A percentile compares a stretch with the other conserved stretches of the same genome.
Evolutionary conservation across 1,284 basidiomycete genomes (phyloP).

Genomic region (Cryptococcus deneoformans): DNA sequence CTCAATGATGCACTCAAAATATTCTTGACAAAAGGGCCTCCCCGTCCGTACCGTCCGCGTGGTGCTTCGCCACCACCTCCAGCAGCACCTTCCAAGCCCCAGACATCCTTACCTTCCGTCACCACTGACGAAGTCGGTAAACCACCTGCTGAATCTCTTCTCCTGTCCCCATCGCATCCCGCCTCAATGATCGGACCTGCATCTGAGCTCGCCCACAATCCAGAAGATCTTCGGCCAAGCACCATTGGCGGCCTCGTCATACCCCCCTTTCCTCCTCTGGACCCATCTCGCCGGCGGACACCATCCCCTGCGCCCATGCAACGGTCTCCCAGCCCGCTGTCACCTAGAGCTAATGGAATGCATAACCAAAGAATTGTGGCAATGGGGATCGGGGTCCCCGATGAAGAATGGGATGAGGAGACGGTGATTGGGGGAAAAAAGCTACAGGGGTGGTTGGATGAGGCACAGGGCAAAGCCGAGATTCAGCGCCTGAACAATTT

Average conservation of each 20-base stretch:
- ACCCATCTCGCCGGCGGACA: constrained; percentile 46
- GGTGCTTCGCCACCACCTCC: constrained; percentile 5
- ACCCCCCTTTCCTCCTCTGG: constrained; percentile 70
- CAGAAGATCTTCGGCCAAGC: constrained; percentile 32
- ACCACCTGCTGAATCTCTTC: constrained; percentile 23
- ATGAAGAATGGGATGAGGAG: constrained; percentile 44
- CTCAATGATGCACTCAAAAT: constrained; percentile 20
- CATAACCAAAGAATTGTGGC: constrained; percentile 3
- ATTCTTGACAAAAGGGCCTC: constrained; percentile 19
- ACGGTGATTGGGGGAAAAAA: constrained; percentile 53
- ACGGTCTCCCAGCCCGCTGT: too few relatives aligned
- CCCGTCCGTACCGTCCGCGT: constrained; percentile 14
- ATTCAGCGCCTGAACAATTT: constrained; percentile 61
- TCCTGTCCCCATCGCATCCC: constrained; percentile 45
- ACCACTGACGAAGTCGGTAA: constrained; percentile 53
- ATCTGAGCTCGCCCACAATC: constrained; percentile 9
- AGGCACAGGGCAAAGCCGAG: constrained; percentile 62
- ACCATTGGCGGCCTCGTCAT: constrained; percentile 66
- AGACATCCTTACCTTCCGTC: not conserved
- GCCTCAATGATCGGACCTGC: constrained; percentile 21
- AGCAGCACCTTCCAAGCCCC: not conserved
- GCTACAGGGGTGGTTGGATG: constrained; percentile 54
- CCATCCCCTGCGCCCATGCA: not conserved
- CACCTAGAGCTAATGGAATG: constrained; percentile 13
- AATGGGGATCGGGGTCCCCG: constrained; percentile 6